These are phyloP conservation scores for Yamadazyma songkhlaensis DNA, from an alignment of 1,139 yeast species.

Conservation along the genomic window DNA sequence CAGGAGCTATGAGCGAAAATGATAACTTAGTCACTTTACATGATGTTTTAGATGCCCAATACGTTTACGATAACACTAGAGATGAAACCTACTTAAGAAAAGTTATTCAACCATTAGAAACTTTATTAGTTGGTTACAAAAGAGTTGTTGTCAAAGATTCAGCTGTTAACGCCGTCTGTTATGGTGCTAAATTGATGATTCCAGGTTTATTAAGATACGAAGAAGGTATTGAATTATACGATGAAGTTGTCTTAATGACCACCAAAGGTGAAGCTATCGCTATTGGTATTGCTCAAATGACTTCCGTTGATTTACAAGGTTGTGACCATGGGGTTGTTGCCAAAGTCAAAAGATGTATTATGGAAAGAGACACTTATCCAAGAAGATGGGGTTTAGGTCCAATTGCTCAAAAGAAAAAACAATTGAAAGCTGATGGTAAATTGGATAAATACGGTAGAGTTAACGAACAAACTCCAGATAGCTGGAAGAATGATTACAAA, in stretches of 20 bases:
- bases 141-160: slow-evolving; percentile 97
- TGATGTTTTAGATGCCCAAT: slow-evolving; percentile 97
- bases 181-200: slow-evolving; percentile 98
- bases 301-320: slow-evolving; percentile 92
- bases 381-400: slow-evolving; percentile 99
- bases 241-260: slow-evolving; percentile 96
- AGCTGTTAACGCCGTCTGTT: slow-evolving; percentile 97
- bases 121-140: slow-evolving; percentile 90
- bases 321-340: slow-evolving; percentile 99
- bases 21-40: slow-evolving; percentile 94
- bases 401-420: slow-evolving; percentile 97
- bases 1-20: slow-evolving; percentile 89
- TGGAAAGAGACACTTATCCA: slow-evolving; percentile 99
- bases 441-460: slow-evolving; percentile 92
- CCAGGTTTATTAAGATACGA: slow-evolving; percentile 98
- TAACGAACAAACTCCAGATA: slow-evolving; percentile 89
- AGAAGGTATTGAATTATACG: slow-evolving; percentile 95
- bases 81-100: slow-evolving; percentile 94
- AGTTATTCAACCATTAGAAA: slow-evolving; percentile 92
- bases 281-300: slow-evolving; percentile 97
- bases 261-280: slow-evolving; percentile 99
- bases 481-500: slow-evolving; percentile 86
- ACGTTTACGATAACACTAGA: slow-evolving; percentile 95
- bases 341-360: slow-evolving; percentile 96
- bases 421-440: slow-evolving; percentile 95